Evolutionary conservation across 163 green algal species (phyloP).

Genomic region (Scenedesmus sp.): DNA sequence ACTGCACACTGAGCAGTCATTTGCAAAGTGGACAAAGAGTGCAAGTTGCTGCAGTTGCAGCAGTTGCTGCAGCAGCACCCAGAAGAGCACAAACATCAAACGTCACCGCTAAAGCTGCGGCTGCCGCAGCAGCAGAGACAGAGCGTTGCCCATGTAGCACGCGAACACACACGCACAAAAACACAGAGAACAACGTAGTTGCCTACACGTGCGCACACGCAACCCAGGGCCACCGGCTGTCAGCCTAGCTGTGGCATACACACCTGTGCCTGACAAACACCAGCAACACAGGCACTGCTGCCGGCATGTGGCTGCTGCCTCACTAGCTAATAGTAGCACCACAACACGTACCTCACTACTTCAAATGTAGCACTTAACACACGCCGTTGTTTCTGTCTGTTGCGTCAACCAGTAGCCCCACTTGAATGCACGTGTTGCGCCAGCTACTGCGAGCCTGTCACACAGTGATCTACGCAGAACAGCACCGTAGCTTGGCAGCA

Average conservation of each 20-base stretch:
- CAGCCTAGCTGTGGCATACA: not conserved
- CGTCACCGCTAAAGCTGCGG: not conserved
- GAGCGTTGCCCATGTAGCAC: no score
- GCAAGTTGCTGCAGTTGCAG: constrained; percentile 1
- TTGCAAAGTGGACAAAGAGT: not conserved
- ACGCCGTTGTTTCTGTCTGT: not conserved
- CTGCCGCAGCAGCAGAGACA: not conserved
- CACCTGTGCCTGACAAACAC: not conserved
- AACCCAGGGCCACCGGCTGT: not conserved
- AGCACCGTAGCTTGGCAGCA: not conserved
- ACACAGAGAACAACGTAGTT: not conserved
- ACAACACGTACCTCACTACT: not conserved
- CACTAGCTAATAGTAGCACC: not conserved
- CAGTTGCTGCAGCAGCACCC: not conserved
- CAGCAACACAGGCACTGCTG: not conserved
- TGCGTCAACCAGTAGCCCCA: not conserved
- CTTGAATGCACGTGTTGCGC: not conserved
- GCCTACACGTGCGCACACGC: no score
- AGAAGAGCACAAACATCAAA: not conserved
- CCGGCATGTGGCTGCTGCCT: not conserved
- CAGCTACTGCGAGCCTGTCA: not conserved
- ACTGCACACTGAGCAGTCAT: not conserved
- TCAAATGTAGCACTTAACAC: not conserved
- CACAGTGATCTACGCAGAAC: not conserved
- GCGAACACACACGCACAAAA: not conserved